phyloP scores from a whole-genome alignment of 805 yeast species.

The Grigorovia yakushimaensis region DNA sequence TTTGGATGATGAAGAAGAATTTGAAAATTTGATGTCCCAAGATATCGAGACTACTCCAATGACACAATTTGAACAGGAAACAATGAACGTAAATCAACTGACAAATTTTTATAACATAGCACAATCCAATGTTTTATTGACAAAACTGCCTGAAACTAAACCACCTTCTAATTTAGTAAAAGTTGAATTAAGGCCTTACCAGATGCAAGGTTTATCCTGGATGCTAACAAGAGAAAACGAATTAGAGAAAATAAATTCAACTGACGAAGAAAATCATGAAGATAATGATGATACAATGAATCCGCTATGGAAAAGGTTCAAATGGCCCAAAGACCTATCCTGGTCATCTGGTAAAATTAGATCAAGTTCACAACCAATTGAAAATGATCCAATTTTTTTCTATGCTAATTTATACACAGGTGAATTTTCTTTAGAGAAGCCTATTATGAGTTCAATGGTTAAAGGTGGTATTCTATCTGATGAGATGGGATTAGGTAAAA shows the following conservation, averaged over 20 bases:
- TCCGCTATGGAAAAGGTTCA: conserved; percentile 76
- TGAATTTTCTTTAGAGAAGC: conserved; percentile 59
- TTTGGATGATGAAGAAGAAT: conserved; percentile 29
- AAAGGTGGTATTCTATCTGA: conserved; percentile 89
- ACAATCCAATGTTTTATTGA: conserved; percentile 48
- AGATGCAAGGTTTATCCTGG: conserved; percentile 81
- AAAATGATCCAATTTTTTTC: conserved; percentile 31
- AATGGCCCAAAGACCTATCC: conserved; percentile 56
- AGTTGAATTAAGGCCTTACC: conserved; percentile 61
- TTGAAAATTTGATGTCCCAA: conserved; percentile 7
- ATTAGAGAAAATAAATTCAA: conserved; percentile 24
- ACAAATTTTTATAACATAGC: conserved; percentile 66
- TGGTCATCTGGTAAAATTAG: conserved; percentile 24
- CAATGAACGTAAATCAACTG: conserved; percentile 60
- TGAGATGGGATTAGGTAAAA: conserved; percentile 95
- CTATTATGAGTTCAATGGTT: conserved; percentile 48
- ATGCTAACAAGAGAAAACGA: conserved; percentile 75
- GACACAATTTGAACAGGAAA: conserved; percentile 26
- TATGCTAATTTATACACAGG: conserved; percentile 77
- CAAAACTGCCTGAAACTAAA: conserved; percentile 53
- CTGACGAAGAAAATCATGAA: conserved; percentile 21
- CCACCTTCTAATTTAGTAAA: conserved; percentile 41
- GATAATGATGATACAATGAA: conserved; percentile 51
- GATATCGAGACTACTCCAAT: conserved; percentile 5
- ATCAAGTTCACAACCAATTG: not conserved